Evolutionary conservation across 768 basidiomycete species (phyloP).

Genomic region (Leccinum incarnatum): DNA sequence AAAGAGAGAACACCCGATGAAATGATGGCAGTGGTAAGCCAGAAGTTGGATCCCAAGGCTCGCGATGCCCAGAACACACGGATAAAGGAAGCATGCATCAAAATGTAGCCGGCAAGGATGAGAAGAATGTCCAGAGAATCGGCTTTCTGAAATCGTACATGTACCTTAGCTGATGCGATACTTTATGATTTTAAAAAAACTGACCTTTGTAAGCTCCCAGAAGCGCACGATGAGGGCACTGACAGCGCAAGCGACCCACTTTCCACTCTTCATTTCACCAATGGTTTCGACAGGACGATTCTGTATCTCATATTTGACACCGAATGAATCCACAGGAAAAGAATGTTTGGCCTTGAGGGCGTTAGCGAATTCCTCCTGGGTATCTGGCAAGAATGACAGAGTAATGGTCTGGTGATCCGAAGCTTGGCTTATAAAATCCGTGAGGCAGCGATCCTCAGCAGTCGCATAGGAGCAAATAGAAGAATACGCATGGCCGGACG

Average conservation of each 20-base stretch:
- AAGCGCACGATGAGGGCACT: slow-evolving; percentile 74
- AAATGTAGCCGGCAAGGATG: slow-evolving; percentile 89
- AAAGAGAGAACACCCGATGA: slow-evolving; percentile 81
- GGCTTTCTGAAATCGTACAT: slow-evolving; percentile 59
- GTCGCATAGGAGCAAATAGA: slow-evolving; percentile 48
- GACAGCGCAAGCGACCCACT: slow-evolving; percentile 88
- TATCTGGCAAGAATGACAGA: slow-evolving; percentile 47
- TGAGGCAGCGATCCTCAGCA: slow-evolving; percentile 38
- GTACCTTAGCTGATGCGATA: slow-evolving; percentile 5
- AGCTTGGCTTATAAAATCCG: slow-evolving; percentile 31
- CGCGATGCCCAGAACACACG: slow-evolving; percentile 87
- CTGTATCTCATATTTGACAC: slow-evolving; percentile 53
- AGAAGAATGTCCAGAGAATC: slow-evolving; percentile 95
- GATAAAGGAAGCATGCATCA: slow-evolving; percentile 96
- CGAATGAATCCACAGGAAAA: slow-evolving; percentile 37
- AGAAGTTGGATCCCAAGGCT: slow-evolving; percentile 73
- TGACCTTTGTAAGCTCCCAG: slow-evolving; percentile 80
- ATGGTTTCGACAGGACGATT: slow-evolving; percentile 47
- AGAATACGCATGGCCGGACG: slow-evolving; percentile 46
- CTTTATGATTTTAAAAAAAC: slow-evolving; percentile 13
- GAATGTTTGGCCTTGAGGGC: slow-evolving; percentile 33
- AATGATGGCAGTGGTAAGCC: slow-evolving; percentile 70
- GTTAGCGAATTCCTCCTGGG: slow-evolving; percentile 49
- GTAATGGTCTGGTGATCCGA: slow-evolving; percentile 45
- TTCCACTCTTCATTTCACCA: slow-evolving; percentile 75